Base-by-base conservation (phyloP, 768 basidiomycete genomes). In the Pholiota microspora region DNA sequence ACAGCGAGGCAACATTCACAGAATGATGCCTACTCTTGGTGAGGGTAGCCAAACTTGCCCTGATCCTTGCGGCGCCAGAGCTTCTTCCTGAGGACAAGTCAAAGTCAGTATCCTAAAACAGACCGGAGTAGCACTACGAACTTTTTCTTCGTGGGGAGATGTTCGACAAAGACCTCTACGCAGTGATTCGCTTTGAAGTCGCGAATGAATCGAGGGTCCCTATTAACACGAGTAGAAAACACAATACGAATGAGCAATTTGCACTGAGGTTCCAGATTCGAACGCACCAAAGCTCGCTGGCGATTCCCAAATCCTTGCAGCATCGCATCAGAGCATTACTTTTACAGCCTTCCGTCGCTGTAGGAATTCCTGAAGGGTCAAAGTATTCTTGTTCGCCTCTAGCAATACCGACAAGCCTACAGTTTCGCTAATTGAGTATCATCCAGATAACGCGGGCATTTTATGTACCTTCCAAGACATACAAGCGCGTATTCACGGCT, bases 341-440 rank as follows among this genome's bases (percentile, higher is more conserved):
- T 71, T 98, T 98, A 74, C 89, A 92, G 0, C 88, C 93, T 68
- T 98, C 96, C 0, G 89, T 91, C 0, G 96, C 96, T 0, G 96
- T 98, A 1, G 96, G 83, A 47, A 98, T 85, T 12, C 94, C 93
- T 0, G 81, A 79, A 6, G 90, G 87, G 64, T 95, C 94, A 62
- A 98, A 98, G 71, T 94, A 98, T 62, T 97, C 93, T 61, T 98
- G 94, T 73, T 98, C 96, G 27, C 96, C 96, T 47, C 95, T 80
- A 2, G 96, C 90, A 58, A 98, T 85, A 7, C 83, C 89, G 2
- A 98, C 93, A 15, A 98, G 76, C 52, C 95, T 96, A 24, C 7
- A 32, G 8, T 18, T 16, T 23, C n/a, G n/a, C n/a, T n/a, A n/a
- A n/a, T n/a, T n/a, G n/a, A n/a, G n/a, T n/a, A n/a, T n/a, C n/a